Evolutionary conservation across 1,139 yeast species (phyloP), one percentile per base, ranked within the genome.

Genomic region (Komagataea norvegica): DNA sequence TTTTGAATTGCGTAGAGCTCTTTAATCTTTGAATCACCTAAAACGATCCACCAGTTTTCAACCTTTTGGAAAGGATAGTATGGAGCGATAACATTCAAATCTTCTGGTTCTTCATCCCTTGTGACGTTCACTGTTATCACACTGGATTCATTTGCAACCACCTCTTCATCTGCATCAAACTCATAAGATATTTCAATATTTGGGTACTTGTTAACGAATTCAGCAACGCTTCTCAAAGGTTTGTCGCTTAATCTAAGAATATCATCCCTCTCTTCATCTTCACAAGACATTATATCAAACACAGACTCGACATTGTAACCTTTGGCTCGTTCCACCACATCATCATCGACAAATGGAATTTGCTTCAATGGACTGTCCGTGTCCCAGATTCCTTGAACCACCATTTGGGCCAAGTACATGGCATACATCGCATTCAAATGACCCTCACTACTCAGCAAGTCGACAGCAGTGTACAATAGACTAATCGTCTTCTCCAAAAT

Each of bases 371-470:
- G 84, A 36, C 76, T 74, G 41, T 86, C 96, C 19, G 77, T 68
- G 48, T 79, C 85, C 95, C 96, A 88, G 20, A 84, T 64, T 0
- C 83, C 94, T 58, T 91, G 98, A 1, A 83, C 77, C 9, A 87
- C 63, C 95, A 88, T 85, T 55, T 91, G 98, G 2, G 85, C 74
- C 40, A 89, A 57, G 56, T 91, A 97, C 84, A 91, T 86, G 0
- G 88, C 93, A 37, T 73, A 72, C 47, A 87, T 68, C 0, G 95
- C 88, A 56, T 79, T 84, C 52, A 89, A 61, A 46, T 70, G 68
- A 0, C 97, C 96, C 42, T 86, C 89, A 46, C 89, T 77, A 0
- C 95, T 78, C 31, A 88, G 62, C 2, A 81, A 65, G 57, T 91
- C 96, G 21, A 86, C 79, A 41, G 79, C 65, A 0, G 91, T 87